Evolutionary conservation across 2,329 filamentous ascomycete genomes (phyloP).

Genomic region (Sclerotinia glacialis): DNA sequence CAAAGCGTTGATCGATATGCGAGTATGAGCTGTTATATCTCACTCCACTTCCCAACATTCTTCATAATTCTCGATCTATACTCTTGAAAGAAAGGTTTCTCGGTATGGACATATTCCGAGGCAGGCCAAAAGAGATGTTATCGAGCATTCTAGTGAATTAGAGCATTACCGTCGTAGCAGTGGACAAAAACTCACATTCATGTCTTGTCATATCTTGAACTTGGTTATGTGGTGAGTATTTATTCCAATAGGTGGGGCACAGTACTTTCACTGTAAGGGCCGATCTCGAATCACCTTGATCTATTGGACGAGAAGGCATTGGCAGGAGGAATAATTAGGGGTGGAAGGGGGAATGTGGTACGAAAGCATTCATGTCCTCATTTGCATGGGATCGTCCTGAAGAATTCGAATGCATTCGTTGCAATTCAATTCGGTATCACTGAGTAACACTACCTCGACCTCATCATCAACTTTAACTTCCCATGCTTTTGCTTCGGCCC

Average conservation of each 20-base stretch:
- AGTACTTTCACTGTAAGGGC: neutral
- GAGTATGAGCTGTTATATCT: conserved; percentile 12
- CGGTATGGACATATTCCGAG: neutral
- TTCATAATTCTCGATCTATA: neutral
- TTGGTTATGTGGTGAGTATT: neutral
- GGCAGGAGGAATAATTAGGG: neutral
- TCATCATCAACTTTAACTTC: neutral
- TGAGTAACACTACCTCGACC: neutral
- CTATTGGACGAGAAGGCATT: neutral
- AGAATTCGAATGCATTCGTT: neutral
- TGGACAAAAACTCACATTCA: neutral
- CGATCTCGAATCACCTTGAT: neutral
- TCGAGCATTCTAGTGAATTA: neutral
- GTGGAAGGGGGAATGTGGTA: neutral
- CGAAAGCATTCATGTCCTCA: neutral
- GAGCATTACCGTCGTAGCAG: neutral
- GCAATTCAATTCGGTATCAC: conserved; percentile 10
- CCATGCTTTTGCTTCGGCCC: neutral
- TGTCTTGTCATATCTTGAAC: neutral
- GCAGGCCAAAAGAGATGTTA: neutral
- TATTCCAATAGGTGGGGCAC: neutral
- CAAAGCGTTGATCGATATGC: neutral
- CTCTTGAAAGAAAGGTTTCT: neutral
- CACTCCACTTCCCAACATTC: neutral
- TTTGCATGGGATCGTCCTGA: neutral